phyloP scores from a whole-genome alignment of 1,284 basidiomycete genomes.

The Cryptococcus depauperatus region DNA sequence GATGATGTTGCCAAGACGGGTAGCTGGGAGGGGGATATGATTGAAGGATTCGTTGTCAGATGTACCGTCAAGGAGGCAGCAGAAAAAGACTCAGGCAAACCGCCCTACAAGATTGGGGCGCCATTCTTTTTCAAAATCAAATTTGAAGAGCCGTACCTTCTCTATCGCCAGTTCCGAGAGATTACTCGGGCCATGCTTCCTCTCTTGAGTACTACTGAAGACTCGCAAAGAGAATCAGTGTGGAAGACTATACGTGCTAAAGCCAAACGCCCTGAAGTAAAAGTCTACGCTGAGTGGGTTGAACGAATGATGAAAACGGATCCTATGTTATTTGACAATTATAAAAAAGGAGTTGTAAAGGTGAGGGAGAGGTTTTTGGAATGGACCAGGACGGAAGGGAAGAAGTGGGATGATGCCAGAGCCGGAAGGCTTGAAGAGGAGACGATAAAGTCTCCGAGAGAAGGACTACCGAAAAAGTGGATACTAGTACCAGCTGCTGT shows the following conservation, averaged over 20 bases:
- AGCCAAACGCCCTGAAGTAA: conserved; percentile 43
- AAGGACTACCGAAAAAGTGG: conserved; percentile 56
- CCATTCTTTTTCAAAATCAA: conserved; percentile 99
- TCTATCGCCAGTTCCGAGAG: conserved; percentile 97
- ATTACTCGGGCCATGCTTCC: conserved; percentile 70
- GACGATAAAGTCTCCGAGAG: conserved; percentile 13
- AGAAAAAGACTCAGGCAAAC: conserved; percentile 26
- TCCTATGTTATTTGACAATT: conserved; percentile 57
- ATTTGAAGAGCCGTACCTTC: conserved; percentile 97
- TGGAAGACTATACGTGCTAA: conserved; percentile 35
- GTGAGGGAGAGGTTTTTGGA: conserved; percentile 70
- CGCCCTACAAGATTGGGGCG: conserved; percentile 67
- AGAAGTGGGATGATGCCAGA: conserved; percentile 47
- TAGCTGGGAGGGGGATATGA: conserved; percentile 71
- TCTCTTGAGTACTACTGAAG: conserved; percentile 14
- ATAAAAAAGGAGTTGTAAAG: conserved; percentile 65
- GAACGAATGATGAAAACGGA: conserved; percentile 57
- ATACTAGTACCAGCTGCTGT: conserved; percentile 83
- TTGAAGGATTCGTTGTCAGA: conserved; percentile 96
- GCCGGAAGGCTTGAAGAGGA: conserved; percentile 33
- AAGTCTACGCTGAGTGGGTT: conserved; percentile 46
- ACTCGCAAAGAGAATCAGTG: conserved; percentile 16
- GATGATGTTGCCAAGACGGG: conserved; percentile 60
- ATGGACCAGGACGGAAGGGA: conserved; percentile 57
- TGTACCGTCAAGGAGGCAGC: conserved; percentile 52